Base-by-base conservation (phyloP, 768 basidiomycete species). In the Amanita polypyramis region DNA sequence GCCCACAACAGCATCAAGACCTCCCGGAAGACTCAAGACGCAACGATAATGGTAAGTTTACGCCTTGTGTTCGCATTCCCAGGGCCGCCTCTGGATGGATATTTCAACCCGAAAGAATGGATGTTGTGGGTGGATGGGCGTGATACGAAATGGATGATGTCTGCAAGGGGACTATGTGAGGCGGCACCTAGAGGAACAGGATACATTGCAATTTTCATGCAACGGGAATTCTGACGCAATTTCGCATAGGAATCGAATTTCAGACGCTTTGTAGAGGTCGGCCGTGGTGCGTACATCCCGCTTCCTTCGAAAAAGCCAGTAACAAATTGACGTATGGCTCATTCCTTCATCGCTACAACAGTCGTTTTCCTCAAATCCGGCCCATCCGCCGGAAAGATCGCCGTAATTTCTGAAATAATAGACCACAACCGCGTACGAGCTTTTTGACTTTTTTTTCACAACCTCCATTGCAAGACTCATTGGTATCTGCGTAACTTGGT, bases 241-340 rank as follows among this genome's bases (percentile, higher is more conserved):
- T 49, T 19, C 21, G 46, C 53, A 5, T 58, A 86, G 79, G 75
- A 82, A 56, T 93, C 89, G 60, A 91, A 82, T 65, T 98, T 97
- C 78, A 83, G 85, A 70, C 89, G 91, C 54, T 97, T 95, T 70
- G 94, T 97, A 62, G 88, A 99, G 80, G 92, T 97, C 65, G 95
- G 95, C 63, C 89, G 95, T 62, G 88, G 87, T 90, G 58, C 52
- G 76, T 61, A 5, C 15, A n/a, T 25, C 17, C 20, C 17, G 3
- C 9, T 8, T 10, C 57, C 12, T 27, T 7, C 7, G 25, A 27
- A 3, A 17, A 9, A 45, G 43, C 23, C 19, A 33, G 6, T 7
- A n/a, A 30, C 5, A 34, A 7, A 29, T 29, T 47, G 15, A 30
- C 34, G 20, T 14, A 27, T 27, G 25, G 27, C 33, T 45, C 40